phyloP scores from a whole-genome alignment of 352 stramenopile genomes.

The Phytopythium delawarense region DNA sequence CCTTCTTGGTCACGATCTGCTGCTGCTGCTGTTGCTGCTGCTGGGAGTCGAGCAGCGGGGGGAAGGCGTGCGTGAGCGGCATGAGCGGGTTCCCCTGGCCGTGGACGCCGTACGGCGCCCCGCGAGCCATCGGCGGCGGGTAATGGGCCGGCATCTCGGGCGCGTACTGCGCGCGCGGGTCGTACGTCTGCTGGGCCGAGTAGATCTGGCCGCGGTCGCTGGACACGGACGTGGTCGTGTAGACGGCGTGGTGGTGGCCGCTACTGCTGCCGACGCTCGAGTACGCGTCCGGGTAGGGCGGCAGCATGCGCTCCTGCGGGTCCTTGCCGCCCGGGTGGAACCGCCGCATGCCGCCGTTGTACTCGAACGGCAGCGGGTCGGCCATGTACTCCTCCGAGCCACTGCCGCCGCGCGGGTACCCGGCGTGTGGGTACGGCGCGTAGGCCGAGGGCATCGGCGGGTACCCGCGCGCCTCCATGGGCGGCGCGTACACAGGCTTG shows the following conservation, averaged over 20 bases:
- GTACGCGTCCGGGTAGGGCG: conserved; percentile 33
- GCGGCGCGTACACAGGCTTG: conserved; percentile 10
- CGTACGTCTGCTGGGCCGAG: conserved; percentile 16
- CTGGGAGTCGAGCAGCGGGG: conserved; percentile 42
- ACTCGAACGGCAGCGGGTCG: conserved; percentile 78
- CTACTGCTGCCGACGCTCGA: conserved; percentile 3
- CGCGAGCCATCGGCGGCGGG: conserved; percentile 15
- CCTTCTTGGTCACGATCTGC: conserved; percentile 27
- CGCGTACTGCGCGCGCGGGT: conserved; percentile 18
- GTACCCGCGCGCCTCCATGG: conserved; percentile 25
- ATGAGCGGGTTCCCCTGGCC: conserved; percentile 25
- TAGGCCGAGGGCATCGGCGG: conserved; percentile 21
- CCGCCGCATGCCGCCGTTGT: conserved; percentile 50
- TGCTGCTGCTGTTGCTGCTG: conserved; percentile 16
- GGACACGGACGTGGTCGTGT: conserved; percentile 15
- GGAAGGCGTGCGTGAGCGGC: conserved; percentile 48
- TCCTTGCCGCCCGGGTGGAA: conserved; percentile 15
- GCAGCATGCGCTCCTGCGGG: conserved; percentile 11
- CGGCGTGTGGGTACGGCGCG: conserved; percentile 10
- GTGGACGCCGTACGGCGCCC: background rate
- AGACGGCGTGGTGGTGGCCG: conserved; percentile 14
- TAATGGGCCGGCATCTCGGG: conserved; percentile 39
- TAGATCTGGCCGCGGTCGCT: conserved; percentile 5
- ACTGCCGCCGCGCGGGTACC: conserved; percentile 20
- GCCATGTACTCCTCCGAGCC: conserved; percentile 59